A percentile compares a stretch with the other conserved stretches of the same genome.
These are phyloP conservation scores for Isoetes taiwanensis DNA, from an alignment of 75 land plant genomes.

Conservation along the genomic window DNA sequence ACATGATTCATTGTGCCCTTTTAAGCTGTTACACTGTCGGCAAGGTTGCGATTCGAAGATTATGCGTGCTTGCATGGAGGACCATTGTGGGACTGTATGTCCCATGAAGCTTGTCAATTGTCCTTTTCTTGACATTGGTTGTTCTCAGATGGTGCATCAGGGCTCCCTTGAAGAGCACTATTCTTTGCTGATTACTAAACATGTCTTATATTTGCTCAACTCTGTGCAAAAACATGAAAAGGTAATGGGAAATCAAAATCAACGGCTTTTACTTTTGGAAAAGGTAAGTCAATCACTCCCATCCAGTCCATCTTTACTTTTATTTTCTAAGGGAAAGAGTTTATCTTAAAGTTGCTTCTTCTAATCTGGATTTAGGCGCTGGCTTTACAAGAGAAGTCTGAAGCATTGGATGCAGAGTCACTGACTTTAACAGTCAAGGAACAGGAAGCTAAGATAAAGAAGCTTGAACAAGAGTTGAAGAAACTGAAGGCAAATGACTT, in stretches of 20 bases:
- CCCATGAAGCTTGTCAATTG: slow-evolving; percentile 1
- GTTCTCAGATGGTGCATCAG: not conserved
- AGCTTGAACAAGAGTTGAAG: slow-evolving; percentile 23
- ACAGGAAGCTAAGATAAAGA: slow-evolving; percentile 21
- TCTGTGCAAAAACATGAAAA: slow-evolving; percentile 36
- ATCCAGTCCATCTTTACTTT: too few species aligned
- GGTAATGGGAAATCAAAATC: slow-evolving; percentile 23
- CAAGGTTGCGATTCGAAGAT: not conserved
- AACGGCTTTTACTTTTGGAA: slow-evolving; percentile 30
- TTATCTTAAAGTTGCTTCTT: too few species aligned
- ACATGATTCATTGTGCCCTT: not conserved
- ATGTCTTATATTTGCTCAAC: slow-evolving; percentile 41
- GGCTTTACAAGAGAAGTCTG: slow-evolving; percentile 20
- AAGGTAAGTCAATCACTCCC: slow-evolving; percentile 53
- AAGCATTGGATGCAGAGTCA: slow-evolving; percentile 21
- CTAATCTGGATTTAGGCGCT: too few species aligned
- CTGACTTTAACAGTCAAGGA: slow-evolving; percentile 16
- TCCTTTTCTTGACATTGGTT: not conserved
- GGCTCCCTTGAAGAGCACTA: not conserved
- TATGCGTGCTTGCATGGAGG: not conserved
- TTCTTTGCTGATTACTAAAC: too few species aligned
- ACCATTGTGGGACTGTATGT: not conserved
- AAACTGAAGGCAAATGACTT: slow-evolving; percentile 24
- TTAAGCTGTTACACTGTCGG: not conserved
- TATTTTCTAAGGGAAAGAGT: too few species aligned